Evolutionary conservation across 495 filamentous ascomycete genomes (phyloP).

Genomic region (Glonium stellatum): DNA sequence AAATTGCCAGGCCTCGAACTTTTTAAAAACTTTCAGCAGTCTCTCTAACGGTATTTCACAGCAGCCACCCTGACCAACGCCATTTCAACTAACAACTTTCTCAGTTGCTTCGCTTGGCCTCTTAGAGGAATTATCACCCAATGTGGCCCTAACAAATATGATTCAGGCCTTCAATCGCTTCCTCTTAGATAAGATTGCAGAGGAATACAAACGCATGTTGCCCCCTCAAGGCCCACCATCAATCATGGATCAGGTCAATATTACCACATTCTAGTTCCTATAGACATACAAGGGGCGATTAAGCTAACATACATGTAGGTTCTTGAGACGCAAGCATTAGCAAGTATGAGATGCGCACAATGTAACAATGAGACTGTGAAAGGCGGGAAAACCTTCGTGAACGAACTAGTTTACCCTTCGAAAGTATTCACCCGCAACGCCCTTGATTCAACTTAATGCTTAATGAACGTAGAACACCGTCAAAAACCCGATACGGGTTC

Average conservation of each 20-base stretch:
- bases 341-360: constrained; percentile 68
- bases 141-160: constrained; percentile 60
- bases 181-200: constrained; percentile 61
- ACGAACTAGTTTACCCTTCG: constrained; percentile 68
- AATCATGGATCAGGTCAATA: constrained; percentile 47
- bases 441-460: too few species aligned
- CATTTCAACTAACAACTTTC: too few species aligned
- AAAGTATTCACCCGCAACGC: neutral
- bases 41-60: constrained; percentile 46
- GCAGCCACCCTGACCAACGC: too few species aligned
- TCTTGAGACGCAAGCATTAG: constrained; percentile 44
- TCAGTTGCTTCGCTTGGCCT: constrained; percentile 58
- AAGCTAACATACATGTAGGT: too few species aligned
- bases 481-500: constrained; percentile 29
- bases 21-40: constrained; percentile 79
- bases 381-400: constrained; percentile 62
- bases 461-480: constrained; percentile 7
- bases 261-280: too few species aligned
- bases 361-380: constrained; percentile 72
- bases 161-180: constrained; percentile 74
- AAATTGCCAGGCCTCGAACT: constrained; percentile 95
- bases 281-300: too few species aligned
- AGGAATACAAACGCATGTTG: constrained; percentile 59
- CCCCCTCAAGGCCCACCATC: constrained; percentile 42
- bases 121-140: constrained; percentile 73